Evolutionary conservation across 2,329 filamentous ascomycete species (phyloP).

Genomic region (Fusarium palustre): DNA sequence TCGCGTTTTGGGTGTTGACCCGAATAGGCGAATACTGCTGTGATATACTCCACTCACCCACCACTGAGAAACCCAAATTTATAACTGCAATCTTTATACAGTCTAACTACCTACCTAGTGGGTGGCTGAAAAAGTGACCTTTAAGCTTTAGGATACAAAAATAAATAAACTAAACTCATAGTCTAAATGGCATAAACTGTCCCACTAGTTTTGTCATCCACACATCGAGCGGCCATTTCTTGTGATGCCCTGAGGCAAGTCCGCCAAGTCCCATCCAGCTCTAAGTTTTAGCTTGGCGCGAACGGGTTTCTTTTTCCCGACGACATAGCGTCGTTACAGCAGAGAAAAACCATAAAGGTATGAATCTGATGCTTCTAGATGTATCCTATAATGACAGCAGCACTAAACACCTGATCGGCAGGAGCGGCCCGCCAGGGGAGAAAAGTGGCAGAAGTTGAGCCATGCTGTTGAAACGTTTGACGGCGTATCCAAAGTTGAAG

Average conservation of each 20-base stretch:
- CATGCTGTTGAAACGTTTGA: background rate
- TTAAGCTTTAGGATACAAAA: no score
- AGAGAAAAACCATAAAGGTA: background rate
- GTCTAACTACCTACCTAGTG: background rate
- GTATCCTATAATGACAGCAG: background rate
- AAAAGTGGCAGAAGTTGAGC: conserved; percentile 14
- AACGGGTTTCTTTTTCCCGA: conserved; percentile 11
- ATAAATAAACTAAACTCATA: no score
- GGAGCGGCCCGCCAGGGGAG: background rate
- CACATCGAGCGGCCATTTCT: no score
- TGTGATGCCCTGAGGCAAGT: no score
- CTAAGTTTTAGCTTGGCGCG: background rate
- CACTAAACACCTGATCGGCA: background rate
- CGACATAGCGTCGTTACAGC: conserved; percentile 12
- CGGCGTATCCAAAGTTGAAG: background rate
- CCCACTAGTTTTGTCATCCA: no score
- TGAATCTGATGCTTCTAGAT: background rate
- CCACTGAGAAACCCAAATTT: background rate
- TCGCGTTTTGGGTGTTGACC: conserved; percentile 14
- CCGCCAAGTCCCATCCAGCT: no score
- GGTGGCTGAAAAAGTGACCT: no score
- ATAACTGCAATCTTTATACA: background rate
- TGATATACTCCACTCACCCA: conserved; percentile 1
- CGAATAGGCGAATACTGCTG: conserved; percentile 1
- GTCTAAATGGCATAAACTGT: no score